phyloP scores from a whole-genome alignment of 2,329 filamentous ascomycete genomes.

The Atkinsonella texensis region DNA sequence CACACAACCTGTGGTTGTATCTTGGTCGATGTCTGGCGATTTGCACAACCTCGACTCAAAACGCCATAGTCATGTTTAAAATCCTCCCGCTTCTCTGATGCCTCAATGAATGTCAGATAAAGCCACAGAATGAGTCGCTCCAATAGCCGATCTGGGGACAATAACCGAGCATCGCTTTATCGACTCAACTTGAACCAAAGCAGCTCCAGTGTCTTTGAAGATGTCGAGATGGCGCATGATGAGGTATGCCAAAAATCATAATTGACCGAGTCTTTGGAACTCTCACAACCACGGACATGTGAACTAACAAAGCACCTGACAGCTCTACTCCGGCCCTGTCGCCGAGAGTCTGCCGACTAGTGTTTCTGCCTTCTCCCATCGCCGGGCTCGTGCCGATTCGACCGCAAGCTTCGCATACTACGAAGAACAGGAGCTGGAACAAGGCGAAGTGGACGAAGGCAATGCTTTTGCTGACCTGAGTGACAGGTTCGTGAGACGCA shows the following conservation, averaged over 20 bases:
- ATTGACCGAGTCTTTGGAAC: too few species aligned
- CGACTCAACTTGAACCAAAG: constrained; percentile 59
- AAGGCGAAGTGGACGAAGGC: constrained; percentile 11
- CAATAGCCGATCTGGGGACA: constrained; percentile 1
- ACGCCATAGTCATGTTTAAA: constrained; percentile 1
- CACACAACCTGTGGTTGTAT: background rate
- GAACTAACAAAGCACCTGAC: background rate
- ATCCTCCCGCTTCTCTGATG: background rate
- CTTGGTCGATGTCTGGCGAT: background rate
- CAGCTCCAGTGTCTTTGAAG: constrained; percentile 71
- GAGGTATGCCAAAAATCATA: constrained; percentile 39
- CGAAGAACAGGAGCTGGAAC: constrained; percentile 39
- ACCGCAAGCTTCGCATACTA: constrained; percentile 85
- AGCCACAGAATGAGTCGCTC: background rate
- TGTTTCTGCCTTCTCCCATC: constrained; percentile 81
- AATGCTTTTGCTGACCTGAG: constrained; percentile 19
- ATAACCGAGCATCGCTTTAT: constrained; percentile 27
- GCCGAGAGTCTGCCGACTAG: constrained; percentile 95
- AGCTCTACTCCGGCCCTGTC: constrained; percentile 82
- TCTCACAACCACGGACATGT: background rate
- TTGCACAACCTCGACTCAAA: background rate
- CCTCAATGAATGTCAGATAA: constrained; percentile 3
- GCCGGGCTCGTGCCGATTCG: constrained; percentile 69
- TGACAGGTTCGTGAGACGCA: constrained; percentile 17
- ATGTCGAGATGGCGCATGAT: constrained; percentile 98